Evolutionary conservation across 2,329 filamentous ascomycete species (phyloP).

Genomic region (Chaetomium strumarium): DNA sequence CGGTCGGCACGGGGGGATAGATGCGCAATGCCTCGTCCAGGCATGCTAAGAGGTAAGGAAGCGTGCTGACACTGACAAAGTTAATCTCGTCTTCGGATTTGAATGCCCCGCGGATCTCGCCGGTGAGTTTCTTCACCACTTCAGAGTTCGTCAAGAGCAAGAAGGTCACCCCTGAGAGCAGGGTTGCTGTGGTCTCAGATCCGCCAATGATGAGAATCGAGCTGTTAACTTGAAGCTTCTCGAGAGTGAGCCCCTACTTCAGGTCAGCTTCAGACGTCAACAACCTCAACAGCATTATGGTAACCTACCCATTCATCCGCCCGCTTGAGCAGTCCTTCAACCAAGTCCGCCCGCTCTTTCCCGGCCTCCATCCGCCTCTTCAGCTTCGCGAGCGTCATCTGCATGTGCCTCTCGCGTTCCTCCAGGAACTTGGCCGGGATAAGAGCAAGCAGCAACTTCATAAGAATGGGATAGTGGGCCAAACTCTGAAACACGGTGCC

Average conservation of each 20-base stretch:
- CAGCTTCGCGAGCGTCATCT: constrained; percentile 20
- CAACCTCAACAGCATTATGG: neutral
- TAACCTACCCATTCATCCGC: constrained; percentile 22
- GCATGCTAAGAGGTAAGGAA: constrained; percentile 32
- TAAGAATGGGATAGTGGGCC: constrained; percentile 18
- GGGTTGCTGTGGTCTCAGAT: constrained; percentile 46
- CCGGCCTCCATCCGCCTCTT: constrained; percentile 19
- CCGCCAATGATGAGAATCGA: constrained; percentile 39
- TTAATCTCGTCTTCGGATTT: constrained; percentile 31
- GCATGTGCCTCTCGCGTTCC: constrained; percentile 18
- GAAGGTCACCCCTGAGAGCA: constrained; percentile 36
- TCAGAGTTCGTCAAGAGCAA: constrained; percentile 35
- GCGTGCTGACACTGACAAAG: constrained; percentile 24
- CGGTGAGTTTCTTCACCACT: constrained; percentile 32
- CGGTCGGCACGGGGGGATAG: constrained; percentile 30
- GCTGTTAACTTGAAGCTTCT: constrained; percentile 23
- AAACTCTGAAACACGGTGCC: constrained; percentile 20
- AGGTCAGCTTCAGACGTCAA: neutral
- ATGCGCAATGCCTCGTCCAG: constrained; percentile 33
- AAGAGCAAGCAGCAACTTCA: constrained; percentile 15
- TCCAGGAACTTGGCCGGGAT: constrained; percentile 15
- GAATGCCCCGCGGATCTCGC: constrained; percentile 39
- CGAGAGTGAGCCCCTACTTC: constrained; percentile 20
- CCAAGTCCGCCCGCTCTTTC: constrained; percentile 20
- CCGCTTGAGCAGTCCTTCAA: constrained; percentile 23